These are phyloP conservation scores for Panaeolus cyanescens DNA, from an alignment of 768 basidiomycete species.

Conservation along the genomic window DNA sequence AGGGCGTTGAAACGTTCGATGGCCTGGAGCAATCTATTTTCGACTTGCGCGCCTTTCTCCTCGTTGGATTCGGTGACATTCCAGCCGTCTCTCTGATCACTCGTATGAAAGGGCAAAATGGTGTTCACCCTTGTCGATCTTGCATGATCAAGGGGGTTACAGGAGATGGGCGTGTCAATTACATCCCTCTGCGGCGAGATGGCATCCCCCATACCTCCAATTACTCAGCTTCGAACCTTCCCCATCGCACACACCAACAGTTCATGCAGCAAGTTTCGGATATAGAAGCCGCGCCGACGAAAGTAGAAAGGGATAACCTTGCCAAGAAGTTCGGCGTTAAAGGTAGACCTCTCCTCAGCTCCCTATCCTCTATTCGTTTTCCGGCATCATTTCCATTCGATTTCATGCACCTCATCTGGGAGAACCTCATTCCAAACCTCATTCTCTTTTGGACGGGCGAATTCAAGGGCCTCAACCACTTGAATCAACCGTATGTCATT, in stretches of 20 bases:
- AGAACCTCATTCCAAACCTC: slow-evolving; percentile 44
- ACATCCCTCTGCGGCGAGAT: slow-evolving; percentile 22
- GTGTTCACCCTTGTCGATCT: slow-evolving; percentile 27
- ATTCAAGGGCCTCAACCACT: slow-evolving; percentile 40
- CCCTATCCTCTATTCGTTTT: slow-evolving; percentile 33
- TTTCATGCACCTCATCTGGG: slow-evolving; percentile 51
- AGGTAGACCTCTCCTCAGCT: slow-evolving; percentile 29
- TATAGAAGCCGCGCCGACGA: slow-evolving; percentile 24
- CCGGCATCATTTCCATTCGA: slow-evolving; percentile 45
- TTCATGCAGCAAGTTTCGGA: slow-evolving; percentile 23
- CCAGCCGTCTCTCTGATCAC: slow-evolving; percentile 21
- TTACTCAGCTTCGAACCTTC: slow-evolving; percentile 33
- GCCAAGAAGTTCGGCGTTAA: slow-evolving; percentile 34
- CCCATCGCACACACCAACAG: slow-evolving; percentile 30
- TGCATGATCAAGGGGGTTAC: slow-evolving; percentile 30
- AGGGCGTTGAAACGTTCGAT: slow-evolving; percentile 33
- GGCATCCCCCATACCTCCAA: background rate
- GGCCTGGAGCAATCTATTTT: background rate
- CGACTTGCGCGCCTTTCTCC: slow-evolving; percentile 16
- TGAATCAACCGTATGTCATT: slow-evolving; percentile 29
- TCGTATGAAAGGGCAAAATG: slow-evolving; percentile 41
- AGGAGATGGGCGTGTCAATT: slow-evolving; percentile 14
- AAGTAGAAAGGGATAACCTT: slow-evolving; percentile 17
- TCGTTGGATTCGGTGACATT: slow-evolving; percentile 23
- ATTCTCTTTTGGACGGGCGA: slow-evolving; percentile 38